phyloP scores from a whole-genome alignment of 148 eudicot genomes.

The Dysphania ambrosioides region DNA sequence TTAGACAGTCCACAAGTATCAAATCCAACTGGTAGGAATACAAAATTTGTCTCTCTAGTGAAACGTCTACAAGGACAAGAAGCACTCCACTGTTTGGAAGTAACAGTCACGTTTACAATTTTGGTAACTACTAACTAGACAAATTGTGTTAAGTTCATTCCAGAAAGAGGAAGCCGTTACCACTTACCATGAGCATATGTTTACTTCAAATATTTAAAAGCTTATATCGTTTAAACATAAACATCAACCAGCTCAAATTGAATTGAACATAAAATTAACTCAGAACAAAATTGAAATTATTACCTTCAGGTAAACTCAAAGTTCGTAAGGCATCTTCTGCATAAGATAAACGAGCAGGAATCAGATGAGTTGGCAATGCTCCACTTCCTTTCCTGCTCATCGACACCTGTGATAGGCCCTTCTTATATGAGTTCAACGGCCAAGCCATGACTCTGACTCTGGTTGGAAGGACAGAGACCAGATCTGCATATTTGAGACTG shows the following conservation, averaged over 20 bases:
- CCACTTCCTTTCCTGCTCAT: slow-evolving; percentile 41
- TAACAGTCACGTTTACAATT: no score
- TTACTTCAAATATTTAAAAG: background rate
- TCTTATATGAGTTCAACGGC: slow-evolving; percentile 60
- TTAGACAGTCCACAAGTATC: no score
- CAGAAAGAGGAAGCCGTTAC: no score
- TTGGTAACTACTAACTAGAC: no score
- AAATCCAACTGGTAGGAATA: no score
- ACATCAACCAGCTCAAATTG: background rate
- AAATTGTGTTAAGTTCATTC: no score
- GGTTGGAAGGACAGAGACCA: slow-evolving; percentile 77
- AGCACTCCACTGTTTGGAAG: no score
- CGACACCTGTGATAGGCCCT: slow-evolving; percentile 23
- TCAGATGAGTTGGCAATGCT: slow-evolving; percentile 38
- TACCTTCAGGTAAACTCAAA: slow-evolving; percentile 91
- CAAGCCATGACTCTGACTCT: slow-evolving; percentile 80
- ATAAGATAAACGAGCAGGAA: slow-evolving; percentile 67
- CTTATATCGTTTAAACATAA: background rate
- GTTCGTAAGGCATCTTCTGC: slow-evolving; percentile 83
- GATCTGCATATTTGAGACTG: slow-evolving; percentile 77
- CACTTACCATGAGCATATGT: background rate
- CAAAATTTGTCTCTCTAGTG: no score
- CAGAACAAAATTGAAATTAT: background rate
- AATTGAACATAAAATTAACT: background rate
- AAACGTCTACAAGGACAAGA: no score